phyloP scores from a whole-genome alignment of 176 grass and related monocot species.

The Triticum timopheevii region DNA sequence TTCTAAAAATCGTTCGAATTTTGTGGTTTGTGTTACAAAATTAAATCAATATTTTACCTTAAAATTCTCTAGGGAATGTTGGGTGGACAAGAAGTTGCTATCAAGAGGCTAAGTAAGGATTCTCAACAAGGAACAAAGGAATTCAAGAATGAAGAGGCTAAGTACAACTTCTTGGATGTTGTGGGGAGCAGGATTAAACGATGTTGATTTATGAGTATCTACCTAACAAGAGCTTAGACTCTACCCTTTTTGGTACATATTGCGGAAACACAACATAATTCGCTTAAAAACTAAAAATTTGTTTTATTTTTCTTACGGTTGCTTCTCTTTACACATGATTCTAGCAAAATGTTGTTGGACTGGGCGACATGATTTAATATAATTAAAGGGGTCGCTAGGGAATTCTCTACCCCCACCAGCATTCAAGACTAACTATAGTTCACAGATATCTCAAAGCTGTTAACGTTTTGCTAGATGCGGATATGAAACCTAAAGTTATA shows the following conservation, averaged over 20 bases:
- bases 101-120: background rate
- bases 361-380: slow-evolving; percentile 41
- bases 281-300: background rate
- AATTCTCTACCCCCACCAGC: slow-evolving; percentile 48
- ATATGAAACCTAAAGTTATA: slow-evolving; percentile 26
- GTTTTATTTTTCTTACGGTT: background rate
- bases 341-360: slow-evolving; percentile 17
- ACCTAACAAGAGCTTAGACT: slow-evolving; percentile 18
- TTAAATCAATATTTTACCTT: background rate
- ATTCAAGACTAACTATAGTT: slow-evolving; percentile 40
- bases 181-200: too few relatives aligned
- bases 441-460: slow-evolving; percentile 42
- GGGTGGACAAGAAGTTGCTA: slow-evolving; percentile 13
- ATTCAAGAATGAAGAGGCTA: too few relatives aligned
- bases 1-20: background rate
- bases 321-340: background rate
- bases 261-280: background rate
- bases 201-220: slow-evolving; percentile 29
- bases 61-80: background rate
- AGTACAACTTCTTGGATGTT: too few relatives aligned
- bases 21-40: too few relatives aligned
- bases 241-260: slow-evolving; percentile 27
- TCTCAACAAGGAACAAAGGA: too few relatives aligned
- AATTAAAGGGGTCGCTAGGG: slow-evolving; percentile 37
- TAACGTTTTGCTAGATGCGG: slow-evolving; percentile 43